Evolutionary conservation across 1,284 basidiomycete genomes (phyloP).

Genomic region (Gastroboletus turbinatus): DNA sequence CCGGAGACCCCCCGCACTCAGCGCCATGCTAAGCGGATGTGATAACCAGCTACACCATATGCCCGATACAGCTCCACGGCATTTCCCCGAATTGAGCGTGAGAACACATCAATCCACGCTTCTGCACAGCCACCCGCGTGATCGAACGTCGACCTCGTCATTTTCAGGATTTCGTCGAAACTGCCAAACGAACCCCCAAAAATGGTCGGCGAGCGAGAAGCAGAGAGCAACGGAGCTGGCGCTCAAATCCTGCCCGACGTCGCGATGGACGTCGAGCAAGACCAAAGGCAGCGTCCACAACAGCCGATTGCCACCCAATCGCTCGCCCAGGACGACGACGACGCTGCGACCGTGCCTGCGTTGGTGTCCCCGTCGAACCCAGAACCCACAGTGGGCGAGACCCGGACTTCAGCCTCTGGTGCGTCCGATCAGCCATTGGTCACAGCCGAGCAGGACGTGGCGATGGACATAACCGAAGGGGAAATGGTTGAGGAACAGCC

Average conservation of each 20-base stretch:
- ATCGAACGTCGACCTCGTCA: constrained; percentile 28
- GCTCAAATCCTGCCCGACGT: neutral
- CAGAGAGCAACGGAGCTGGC: neutral
- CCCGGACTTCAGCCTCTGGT: constrained; percentile 2
- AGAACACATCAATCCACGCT: neutral
- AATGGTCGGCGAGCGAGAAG: constrained; percentile 26
- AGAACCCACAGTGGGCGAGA: constrained; percentile 11
- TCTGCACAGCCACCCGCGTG: constrained; percentile 29
- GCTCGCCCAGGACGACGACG: constrained; percentile 1
- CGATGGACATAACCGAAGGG: constrained; percentile 23
- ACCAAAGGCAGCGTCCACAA: constrained; percentile 3
- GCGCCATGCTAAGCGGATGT: constrained; percentile 45
- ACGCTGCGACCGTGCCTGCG: neutral
- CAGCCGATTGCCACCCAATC: neutral
- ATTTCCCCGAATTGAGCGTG: constrained; percentile 1
- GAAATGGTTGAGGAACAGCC: constrained; percentile 19
- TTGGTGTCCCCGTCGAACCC: constrained; percentile 3
- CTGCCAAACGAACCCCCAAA: constrained; percentile 8
- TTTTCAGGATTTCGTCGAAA: constrained; percentile 25
- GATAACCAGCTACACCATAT: constrained; percentile 52
- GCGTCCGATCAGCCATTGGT: constrained; percentile 28
- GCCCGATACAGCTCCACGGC: constrained; percentile 19
- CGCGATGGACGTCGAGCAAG: constrained; percentile 25
- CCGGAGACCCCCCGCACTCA: constrained; percentile 40
- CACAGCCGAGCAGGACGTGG: constrained; percentile 23